A percentile compares a stretch with the other conserved stretches of the same genome.
These are phyloP conservation scores for Amauroascus niger DNA, from an alignment of 2,329 filamentous ascomycete species.

Conservation along the genomic window DNA sequence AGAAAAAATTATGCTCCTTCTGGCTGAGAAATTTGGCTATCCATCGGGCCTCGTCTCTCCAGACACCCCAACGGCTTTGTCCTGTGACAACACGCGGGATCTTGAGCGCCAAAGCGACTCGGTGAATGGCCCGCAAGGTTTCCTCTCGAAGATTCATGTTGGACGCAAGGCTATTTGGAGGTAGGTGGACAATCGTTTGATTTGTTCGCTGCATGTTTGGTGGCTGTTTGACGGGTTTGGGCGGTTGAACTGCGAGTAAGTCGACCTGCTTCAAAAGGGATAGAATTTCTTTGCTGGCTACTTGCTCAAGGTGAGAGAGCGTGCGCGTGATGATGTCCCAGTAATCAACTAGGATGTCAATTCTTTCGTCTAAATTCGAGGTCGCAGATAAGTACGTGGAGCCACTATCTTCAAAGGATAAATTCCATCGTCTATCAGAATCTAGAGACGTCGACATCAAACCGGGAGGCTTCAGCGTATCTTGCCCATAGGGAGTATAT, in stretches of 20 bases:
- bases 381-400: conserved; percentile 40
- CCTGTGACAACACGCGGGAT: conserved; percentile 49
- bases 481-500: conserved; percentile 27
- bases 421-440: conserved; percentile 33
- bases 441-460: conserved; percentile 34
- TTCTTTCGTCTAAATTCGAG: conserved; percentile 44
- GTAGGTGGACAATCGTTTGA: conserved; percentile 42
- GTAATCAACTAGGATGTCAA: conserved; percentile 48
- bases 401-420: conserved; percentile 32
- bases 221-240: conserved; percentile 38
- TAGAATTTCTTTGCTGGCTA: conserved; percentile 45
- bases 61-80: conserved; percentile 51
- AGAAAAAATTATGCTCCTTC: conserved; percentile 51
- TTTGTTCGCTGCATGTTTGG: conserved; percentile 42
- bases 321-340: conserved; percentile 52
- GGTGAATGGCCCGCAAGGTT: conserved; percentile 39
- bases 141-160: conserved; percentile 41
- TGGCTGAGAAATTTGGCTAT: conserved; percentile 46
- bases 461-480: conserved; percentile 21
- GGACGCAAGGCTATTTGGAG: conserved; percentile 39
- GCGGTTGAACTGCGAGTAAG: conserved; percentile 30
- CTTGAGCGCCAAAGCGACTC: conserved; percentile 46
- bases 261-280: conserved; percentile 43
- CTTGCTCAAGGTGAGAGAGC: conserved; percentile 44
- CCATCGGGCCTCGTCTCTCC: conserved; percentile 52